Conservation (phyloP, 2,329 filamentous ascomycete genomes). For the Cordyceps militaris region DNA sequence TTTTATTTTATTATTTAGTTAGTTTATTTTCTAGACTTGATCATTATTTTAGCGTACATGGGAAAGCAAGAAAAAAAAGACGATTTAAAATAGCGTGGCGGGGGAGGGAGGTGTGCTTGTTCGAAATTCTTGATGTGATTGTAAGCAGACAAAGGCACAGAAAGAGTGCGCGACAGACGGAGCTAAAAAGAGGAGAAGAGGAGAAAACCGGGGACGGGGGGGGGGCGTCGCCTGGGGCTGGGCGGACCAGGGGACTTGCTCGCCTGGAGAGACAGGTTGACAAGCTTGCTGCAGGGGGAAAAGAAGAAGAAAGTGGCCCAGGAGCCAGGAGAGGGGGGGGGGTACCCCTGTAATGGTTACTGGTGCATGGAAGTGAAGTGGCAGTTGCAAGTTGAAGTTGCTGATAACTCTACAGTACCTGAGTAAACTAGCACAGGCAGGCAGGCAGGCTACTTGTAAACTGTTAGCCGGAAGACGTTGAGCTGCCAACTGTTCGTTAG, state of each 20-base stretch:
- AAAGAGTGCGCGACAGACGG: neutral
- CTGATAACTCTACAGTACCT: no score
- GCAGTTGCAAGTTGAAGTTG: no score
- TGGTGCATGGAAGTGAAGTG: no score
- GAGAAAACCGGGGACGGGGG: neutral
- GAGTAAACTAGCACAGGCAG: no score
- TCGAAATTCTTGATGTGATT: neutral
- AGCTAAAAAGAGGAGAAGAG: neutral
- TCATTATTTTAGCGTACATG: neutral
- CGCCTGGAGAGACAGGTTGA: neutral
- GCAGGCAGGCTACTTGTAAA: no score
- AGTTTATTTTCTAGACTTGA: neutral
- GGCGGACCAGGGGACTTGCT: neutral
- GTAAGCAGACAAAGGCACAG: neutral
- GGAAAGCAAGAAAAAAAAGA: neutral
- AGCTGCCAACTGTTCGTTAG: no score
- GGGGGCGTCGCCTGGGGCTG: neutral
- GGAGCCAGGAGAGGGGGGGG: no score
- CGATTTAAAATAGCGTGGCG: neutral
- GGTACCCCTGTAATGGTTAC: no score
- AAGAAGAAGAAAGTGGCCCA: no score
- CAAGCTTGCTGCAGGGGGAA: no score
- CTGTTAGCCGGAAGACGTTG: no score
- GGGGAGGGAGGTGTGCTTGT: neutral
- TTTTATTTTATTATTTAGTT: neutral